These are phyloP conservation scores for Ramichloridium luteum DNA, from an alignment of 2,329 filamentous ascomycete genomes.

Conservation along the genomic window DNA sequence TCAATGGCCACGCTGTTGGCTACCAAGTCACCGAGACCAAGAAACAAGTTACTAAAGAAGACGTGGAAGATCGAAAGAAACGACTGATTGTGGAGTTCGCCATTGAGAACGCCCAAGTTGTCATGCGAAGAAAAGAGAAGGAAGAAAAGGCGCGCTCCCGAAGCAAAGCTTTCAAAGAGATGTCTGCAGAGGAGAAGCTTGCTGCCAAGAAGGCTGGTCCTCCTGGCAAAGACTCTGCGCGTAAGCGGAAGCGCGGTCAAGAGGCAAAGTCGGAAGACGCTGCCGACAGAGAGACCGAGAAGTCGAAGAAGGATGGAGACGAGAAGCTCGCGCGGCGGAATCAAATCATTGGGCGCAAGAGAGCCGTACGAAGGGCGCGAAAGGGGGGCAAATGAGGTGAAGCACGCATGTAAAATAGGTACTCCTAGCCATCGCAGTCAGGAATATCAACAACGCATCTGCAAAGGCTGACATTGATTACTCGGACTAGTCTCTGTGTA, in stretches of 20 bases:
- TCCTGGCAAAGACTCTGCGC: conserved; percentile 4
- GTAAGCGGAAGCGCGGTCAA: conserved; percentile 30
- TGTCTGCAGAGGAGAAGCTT: conserved; percentile 9
- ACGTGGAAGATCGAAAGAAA: conserved; percentile 64
- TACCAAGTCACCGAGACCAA: conserved; percentile 35
- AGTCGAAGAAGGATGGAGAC: conserved; percentile 29
- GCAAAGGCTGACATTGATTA: no score
- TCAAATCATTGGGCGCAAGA: conserved; percentile 75
- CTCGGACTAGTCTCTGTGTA: no score
- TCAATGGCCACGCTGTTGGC: conserved; percentile 63
- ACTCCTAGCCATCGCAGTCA: no score
- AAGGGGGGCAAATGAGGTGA: conserved; percentile 14
- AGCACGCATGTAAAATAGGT: no score
- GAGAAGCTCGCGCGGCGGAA: conserved; percentile 50
- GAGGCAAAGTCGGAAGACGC: conserved; percentile 7
- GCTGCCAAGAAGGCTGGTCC: conserved; percentile 14
- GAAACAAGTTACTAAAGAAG: conserved; percentile 28
- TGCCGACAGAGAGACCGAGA: conserved; percentile 22
- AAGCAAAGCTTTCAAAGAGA: conserved; percentile 20
- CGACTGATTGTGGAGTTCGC: conserved; percentile 91
- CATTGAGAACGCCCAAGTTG: conserved; percentile 93
- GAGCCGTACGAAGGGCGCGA: conserved; percentile 48
- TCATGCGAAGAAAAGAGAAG: conserved; percentile 59
- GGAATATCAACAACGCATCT: no score
- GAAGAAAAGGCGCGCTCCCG: conserved; percentile 45